Evolutionary conservation across 192 early-diverging fungal species (phyloP), one percentile per base, ranked within the genome.

Genomic region (Entomortierella chlamydospora): DNA sequence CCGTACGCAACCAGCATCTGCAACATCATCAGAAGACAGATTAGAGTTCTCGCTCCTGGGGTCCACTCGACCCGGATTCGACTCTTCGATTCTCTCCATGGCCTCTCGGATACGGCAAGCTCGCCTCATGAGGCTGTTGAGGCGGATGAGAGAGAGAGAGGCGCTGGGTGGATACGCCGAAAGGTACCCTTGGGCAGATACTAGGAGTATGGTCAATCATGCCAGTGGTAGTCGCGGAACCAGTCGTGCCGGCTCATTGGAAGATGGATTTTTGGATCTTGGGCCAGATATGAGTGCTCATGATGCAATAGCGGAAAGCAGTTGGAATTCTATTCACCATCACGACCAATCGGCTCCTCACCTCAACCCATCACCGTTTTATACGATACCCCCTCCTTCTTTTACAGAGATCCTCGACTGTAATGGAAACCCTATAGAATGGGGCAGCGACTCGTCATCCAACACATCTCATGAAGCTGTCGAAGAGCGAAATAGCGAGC

Each of bases 361-460:
- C n/a, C 47, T 31, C 10, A 8, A 18, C 4, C 55, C 56, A 22
- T 39, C 47, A 1, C 59, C 23, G 28, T 22, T 49, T 6, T 29
- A 62, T 23, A 39, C 64, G 3, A 31, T 43, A 1, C 73, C 51
- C 0, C 50, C 22, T 26, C 67, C 53, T 1, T 20, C 39, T 1
- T 78, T 78, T 54, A 30, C 74, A 31, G 74, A 78, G 42, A 60
- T 78, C 4, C 45, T 78, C 28, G 74, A 78, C 26, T 59, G 67
- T 42, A 78, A 78, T 15, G 74, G 74, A 20, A 78, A 78, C 29
- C 61, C 74, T 0, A 60, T 78, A 2, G 74, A 70, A 5, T 64
- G 55, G 37, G 56, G 67, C 43, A 54, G 53, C 51, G 63, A 51
- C 41, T 43, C 59, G 0, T 69, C 74, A 5, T 78, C 74, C 10